These are phyloP conservation scores for Neonothopanus nambi DNA, from an alignment of 1,284 basidiomycete genomes.

Conservation along the genomic window DNA sequence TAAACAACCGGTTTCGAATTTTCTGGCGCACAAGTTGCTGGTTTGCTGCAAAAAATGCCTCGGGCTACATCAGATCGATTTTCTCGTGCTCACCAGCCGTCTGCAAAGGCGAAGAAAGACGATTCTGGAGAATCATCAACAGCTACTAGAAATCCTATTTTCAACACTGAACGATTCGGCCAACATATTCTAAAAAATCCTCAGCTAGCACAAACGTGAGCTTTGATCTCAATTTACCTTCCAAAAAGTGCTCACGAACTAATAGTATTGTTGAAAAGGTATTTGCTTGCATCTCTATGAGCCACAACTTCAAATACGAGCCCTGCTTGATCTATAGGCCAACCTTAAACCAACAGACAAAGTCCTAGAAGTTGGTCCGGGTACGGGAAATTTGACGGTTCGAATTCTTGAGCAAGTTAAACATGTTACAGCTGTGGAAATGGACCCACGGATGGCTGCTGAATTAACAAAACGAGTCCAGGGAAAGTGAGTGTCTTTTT, in stretches of 20 bases:
- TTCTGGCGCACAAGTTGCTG: neutral
- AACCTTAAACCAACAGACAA: slow-evolving; percentile 93
- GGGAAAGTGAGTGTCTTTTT: slow-evolving; percentile 79
- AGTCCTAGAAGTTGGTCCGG: slow-evolving; percentile 97
- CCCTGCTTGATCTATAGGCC: slow-evolving; percentile 53
- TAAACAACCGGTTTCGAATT: slow-evolving; percentile 9
- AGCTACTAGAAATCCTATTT: slow-evolving; percentile 74
- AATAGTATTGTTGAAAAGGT: slow-evolving; percentile 80
- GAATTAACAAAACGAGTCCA: slow-evolving; percentile 97
- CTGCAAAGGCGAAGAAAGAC: slow-evolving; percentile 56
- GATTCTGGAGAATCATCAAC: slow-evolving; percentile 42
- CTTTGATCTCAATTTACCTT: slow-evolving; percentile 22
- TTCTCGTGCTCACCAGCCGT: slow-evolving; percentile 71
- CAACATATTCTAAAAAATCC: slow-evolving; percentile 98
- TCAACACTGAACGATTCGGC: slow-evolving; percentile 93
- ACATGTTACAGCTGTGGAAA: slow-evolving; percentile 92
- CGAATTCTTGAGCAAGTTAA: slow-evolving; percentile 94
- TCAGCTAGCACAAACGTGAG: slow-evolving; percentile 84
- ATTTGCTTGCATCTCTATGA: slow-evolving; percentile 12
- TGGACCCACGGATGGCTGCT: slow-evolving; percentile 99
- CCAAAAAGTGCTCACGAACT: slow-evolving; percentile 11
- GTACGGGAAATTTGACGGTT: slow-evolving; percentile 96
- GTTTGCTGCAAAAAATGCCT: slow-evolving; percentile 63
- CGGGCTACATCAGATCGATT: slow-evolving; percentile 87
- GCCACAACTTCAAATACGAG: slow-evolving; percentile 2